These are phyloP conservation scores for Picea abies DNA, from an alignment of 83 land plant species.

Conservation along the genomic window DNA sequence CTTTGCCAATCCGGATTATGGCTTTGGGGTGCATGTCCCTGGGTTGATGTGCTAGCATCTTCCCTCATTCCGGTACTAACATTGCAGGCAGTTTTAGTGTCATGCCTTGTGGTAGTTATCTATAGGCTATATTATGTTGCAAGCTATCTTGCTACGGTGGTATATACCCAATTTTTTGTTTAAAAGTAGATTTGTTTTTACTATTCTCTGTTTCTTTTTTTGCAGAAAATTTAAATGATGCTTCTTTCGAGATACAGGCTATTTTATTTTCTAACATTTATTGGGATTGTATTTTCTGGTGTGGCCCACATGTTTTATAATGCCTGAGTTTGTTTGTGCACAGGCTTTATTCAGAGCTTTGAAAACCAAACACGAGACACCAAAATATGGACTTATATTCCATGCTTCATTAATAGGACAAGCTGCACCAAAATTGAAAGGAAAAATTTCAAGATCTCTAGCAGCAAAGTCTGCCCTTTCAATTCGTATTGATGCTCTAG, in stretches of 20 bases:
- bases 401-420: slow-evolving; percentile 97
- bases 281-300: background rate
- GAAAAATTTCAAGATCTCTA: slow-evolving; percentile 91
- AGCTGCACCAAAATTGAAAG: slow-evolving; percentile 94
- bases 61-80: background rate
- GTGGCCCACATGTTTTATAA: background rate
- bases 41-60: slow-evolving; percentile 4
- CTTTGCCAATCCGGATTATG: background rate
- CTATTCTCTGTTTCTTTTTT: too few species aligned
- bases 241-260: too few species aligned
- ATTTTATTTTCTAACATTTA: background rate
- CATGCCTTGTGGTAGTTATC: background rate
- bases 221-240: too few species aligned
- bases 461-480: slow-evolving; percentile 95
- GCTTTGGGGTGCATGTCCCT: background rate
- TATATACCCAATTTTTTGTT: background rate
- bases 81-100: background rate
- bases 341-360: slow-evolving; percentile 95
- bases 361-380: slow-evolving; percentile 95
- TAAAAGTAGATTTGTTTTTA: too few species aligned
- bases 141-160: background rate
- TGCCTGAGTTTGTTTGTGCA: background rate
- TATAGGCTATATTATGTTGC: background rate
- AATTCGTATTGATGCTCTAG: slow-evolving; percentile 86
- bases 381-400: slow-evolving; percentile 95